Evolutionary conservation across 805 yeast species (phyloP).

Genomic region (Soucietia sequanensis): DNA sequence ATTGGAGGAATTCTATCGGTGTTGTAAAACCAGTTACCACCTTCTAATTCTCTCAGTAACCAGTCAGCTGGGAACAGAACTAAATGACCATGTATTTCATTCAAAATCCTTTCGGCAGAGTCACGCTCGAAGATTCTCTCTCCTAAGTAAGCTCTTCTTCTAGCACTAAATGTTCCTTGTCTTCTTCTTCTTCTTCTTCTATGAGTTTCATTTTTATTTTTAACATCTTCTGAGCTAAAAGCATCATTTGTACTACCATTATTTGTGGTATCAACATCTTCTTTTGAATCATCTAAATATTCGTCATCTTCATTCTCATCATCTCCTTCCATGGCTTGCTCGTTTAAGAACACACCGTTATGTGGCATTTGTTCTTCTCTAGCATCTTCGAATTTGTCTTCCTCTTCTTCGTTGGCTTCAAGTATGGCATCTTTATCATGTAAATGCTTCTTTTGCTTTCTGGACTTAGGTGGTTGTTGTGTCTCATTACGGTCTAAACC

Average conservation of each 20-base stretch:
- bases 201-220: conserved; percentile 1
- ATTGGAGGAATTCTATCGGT: conserved; percentile 93
- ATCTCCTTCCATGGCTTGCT: conserved; percentile 2
- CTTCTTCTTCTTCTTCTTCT: conserved; percentile 29
- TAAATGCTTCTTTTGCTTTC: conserved; percentile 12
- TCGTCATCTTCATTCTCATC: conserved; percentile 4
- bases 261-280: background rate
- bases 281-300: background rate
- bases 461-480: background rate
- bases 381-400: background rate
- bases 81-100: conserved; percentile 78
- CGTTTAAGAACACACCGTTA: background rate
- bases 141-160: conserved; percentile 34
- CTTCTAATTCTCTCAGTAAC: conserved; percentile 82
- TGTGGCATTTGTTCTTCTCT: conserved; percentile 4
- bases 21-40: conserved; percentile 93
- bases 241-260: background rate
- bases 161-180: conserved; percentile 35
- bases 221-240: background rate
- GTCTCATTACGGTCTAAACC: background rate
- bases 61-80: conserved; percentile 93
- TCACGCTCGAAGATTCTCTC: conserved; percentile 65
- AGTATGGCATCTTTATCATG: conserved; percentile 1
- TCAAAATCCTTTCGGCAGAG: conserved; percentile 71
- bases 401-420: conserved; percentile 5